phyloP scores from a whole-genome alignment of 441 rosid species.

The Syzygium malaccense region DNA sequence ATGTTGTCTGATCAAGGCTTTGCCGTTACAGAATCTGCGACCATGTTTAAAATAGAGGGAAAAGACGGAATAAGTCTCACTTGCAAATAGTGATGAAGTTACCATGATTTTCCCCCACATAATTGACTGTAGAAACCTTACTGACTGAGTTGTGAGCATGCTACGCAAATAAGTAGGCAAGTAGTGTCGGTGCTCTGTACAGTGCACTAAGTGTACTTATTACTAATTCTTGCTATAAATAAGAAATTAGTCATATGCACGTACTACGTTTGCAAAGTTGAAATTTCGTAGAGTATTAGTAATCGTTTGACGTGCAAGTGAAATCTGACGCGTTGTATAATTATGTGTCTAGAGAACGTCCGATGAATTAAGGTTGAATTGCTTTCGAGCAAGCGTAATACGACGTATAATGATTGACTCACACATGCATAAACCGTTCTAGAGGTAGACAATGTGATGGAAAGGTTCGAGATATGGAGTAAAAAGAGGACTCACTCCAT shows the following conservation, averaged over 20 bases:
- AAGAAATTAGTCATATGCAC: background rate
- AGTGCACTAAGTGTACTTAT: background rate
- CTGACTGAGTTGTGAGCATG: background rate
- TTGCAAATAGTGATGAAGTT: background rate
- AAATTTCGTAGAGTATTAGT: background rate
- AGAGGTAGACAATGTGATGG: rapidly evolving
- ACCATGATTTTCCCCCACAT: background rate
- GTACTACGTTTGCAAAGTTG: background rate
- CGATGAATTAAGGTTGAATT: background rate
- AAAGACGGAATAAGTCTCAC: background rate
- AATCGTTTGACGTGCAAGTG: background rate
- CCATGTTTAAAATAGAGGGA: background rate
- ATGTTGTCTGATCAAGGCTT: background rate
- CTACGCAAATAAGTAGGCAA: background rate
- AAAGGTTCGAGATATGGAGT: background rate
- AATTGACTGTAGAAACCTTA: background rate
- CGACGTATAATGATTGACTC: background rate
- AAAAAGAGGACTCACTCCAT: background rate
- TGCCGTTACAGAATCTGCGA: background rate
- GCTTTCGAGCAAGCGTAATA: background rate
- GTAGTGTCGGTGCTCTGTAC: background rate
- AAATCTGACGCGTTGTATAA: no score
- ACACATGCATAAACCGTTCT: background rate
- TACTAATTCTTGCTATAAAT: background rate
- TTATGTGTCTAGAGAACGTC: background rate